These are phyloP conservation scores for Hibiscus syriacus DNA, from an alignment of 345 rosid genomes.

Conservation along the genomic window DNA sequence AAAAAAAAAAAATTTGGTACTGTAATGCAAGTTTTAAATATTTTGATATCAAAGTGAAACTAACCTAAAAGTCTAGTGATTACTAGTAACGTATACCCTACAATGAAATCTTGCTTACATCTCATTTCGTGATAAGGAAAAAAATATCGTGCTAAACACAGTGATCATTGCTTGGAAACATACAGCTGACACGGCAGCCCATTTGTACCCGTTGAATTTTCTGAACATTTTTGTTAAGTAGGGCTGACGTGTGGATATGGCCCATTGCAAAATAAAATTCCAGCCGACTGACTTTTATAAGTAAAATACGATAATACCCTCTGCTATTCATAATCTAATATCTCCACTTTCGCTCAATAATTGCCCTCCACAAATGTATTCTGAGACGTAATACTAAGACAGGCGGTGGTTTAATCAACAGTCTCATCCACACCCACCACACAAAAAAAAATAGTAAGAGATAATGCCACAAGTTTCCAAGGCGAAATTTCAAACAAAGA, in stretches of 20 bases:
- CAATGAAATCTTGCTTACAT: too few species aligned
- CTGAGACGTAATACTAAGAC: conserved; percentile 20
- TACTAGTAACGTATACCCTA: too few species aligned
- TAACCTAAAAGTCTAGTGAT: too few species aligned
- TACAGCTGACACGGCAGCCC: background rate
- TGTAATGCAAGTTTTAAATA: too few species aligned
- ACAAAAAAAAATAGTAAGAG: background rate
- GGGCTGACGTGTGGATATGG: background rate
- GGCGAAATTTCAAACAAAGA: conserved; percentile 14
- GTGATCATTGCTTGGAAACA: background rate
- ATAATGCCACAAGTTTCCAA: background rate
- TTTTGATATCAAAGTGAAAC: too few species aligned
- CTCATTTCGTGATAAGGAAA: too few species aligned
- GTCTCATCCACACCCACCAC: conserved; percentile 1
- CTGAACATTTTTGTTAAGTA: background rate
- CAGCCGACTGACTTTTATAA: conserved; percentile 2
- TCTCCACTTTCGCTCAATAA: conserved; percentile 7
- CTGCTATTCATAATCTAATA: background rate
- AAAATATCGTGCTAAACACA: background rate
- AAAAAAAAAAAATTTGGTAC: too few species aligned
- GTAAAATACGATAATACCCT: background rate
- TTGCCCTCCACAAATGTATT: conserved; percentile 21
- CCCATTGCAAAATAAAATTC: background rate
- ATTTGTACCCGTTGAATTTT: background rate
- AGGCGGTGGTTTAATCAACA: conserved; percentile 14